Evolutionary conservation across 1,139 yeast genomes (phyloP).

Genomic region (Protomyces inundatus): DNA sequence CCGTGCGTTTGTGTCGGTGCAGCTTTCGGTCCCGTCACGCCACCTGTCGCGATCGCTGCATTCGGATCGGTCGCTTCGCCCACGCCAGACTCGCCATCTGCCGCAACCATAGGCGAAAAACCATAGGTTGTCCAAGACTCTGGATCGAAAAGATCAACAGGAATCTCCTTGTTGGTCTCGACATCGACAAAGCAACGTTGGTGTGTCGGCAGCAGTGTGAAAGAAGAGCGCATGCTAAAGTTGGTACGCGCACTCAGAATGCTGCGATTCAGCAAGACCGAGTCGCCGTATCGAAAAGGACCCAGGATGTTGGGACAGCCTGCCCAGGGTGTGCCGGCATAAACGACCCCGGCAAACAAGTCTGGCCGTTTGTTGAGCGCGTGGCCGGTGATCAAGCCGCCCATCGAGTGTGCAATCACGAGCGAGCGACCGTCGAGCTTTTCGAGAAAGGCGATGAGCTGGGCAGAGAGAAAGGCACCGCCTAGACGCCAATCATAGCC

Average conservation of each 20-base stretch:
- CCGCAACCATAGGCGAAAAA: conserved; percentile 61
- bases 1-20: background rate
- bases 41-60: conserved; percentile 10
- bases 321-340: conserved; percentile 69
- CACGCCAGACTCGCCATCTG: conserved; percentile 8
- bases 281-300: conserved; percentile 76
- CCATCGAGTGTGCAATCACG: conserved; percentile 89
- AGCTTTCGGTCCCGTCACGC: conserved; percentile 4
- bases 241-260: conserved; percentile 74
- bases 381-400: conserved; percentile 78
- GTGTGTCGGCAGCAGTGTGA: conserved; percentile 65
- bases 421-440: conserved; percentile 45
- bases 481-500: conserved; percentile 92
- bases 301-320: conserved; percentile 84
- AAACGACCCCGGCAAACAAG: conserved; percentile 64
- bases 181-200: conserved; percentile 67
- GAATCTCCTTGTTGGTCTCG: conserved; percentile 28
- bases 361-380: conserved; percentile 64
- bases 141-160: conserved; percentile 72
- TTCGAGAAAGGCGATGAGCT: conserved; percentile 49
- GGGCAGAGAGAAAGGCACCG: conserved; percentile 50
- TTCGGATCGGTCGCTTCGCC: conserved; percentile 8
- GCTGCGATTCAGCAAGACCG: conserved; percentile 66
- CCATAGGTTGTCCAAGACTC: conserved; percentile 73
- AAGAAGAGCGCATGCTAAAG: conserved; percentile 83